phyloP scores from a whole-genome alignment of 148 eudicot genomes.

The Rhododendron mucronatum region DNA sequence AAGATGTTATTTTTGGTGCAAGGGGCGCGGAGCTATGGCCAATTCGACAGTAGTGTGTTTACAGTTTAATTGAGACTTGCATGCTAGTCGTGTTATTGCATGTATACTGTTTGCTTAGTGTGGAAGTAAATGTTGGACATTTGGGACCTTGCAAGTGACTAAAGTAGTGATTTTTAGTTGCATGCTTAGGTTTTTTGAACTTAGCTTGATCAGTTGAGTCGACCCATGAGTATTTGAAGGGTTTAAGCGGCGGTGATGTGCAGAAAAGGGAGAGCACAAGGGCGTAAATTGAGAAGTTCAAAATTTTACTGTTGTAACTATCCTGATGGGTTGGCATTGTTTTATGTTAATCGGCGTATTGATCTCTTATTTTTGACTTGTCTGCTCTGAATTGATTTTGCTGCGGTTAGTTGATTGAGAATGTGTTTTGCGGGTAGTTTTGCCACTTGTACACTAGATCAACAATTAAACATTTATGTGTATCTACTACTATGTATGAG shows the following conservation, averaged over 20 bases:
- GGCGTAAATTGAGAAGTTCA: not conserved
- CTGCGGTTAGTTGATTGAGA: not conserved
- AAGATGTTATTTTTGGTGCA: slow-evolving; percentile 12
- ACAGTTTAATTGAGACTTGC: slow-evolving; percentile 18
- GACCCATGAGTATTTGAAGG: slow-evolving; percentile 6
- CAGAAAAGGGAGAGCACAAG: not conserved
- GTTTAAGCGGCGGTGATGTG: not conserved
- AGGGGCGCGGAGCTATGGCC: slow-evolving; percentile 4
- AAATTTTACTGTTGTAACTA: not conserved
- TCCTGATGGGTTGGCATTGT: not conserved
- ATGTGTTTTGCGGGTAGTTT: not conserved
- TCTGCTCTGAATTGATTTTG: not conserved
- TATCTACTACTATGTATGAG: not conserved
- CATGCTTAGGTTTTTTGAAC: not conserved
- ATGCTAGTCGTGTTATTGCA: not conserved
- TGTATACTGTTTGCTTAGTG: not conserved
- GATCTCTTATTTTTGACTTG: not conserved
- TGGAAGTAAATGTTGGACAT: not conserved
- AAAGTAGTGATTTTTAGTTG: not conserved
- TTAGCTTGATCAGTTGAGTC: not conserved
- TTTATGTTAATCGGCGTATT: not conserved
- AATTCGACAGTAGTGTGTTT: not conserved
- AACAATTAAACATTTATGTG: not conserved
- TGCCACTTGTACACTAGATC: not conserved
- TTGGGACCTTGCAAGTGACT: slow-evolving; percentile 7